Percentiles rank a stretch among this genome's conserved stretches.
These are phyloP conservation scores for Cinchona pubescens DNA, from an alignment of 257 asterid species.

Conservation along the genomic window DNA sequence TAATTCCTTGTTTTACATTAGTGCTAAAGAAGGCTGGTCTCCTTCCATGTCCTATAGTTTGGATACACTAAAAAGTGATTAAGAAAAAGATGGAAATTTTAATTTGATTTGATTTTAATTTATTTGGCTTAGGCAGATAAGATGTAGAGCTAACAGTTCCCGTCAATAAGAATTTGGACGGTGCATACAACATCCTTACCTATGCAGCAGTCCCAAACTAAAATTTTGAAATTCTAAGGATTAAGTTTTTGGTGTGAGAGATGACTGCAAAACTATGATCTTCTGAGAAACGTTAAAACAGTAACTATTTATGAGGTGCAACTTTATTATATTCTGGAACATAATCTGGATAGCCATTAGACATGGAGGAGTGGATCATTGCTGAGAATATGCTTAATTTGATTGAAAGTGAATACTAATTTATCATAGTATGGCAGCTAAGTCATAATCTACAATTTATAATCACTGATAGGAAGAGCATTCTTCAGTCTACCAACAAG, in stretches of 20 bases:
- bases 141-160: too few relatives aligned
- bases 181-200: not conserved
- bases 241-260: not conserved
- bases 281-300: not conserved
- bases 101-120: too few relatives aligned
- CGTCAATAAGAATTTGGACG: too few relatives aligned
- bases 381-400: not conserved
- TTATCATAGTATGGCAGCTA: not conserved
- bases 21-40: slow-evolving; percentile 77
- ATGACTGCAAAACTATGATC: not conserved
- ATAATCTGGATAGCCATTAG: not conserved
- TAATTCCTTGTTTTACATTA: slow-evolving; percentile 85
- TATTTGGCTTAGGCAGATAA: too few relatives aligned
- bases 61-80: not conserved
- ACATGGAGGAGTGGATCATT: not conserved
- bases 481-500: slow-evolving; percentile 62
- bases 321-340: not conserved
- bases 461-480: slow-evolving; percentile 40
- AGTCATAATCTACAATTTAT: not conserved
- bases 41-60: not conserved
- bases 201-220: not conserved
- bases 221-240: not conserved
- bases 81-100: not conserved
- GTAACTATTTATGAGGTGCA: not conserved
- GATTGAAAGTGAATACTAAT: not conserved